phyloP scores from a whole-genome alignment of 1,139 yeast species.

The Zhuliangozyma blackwelliae region DNA sequence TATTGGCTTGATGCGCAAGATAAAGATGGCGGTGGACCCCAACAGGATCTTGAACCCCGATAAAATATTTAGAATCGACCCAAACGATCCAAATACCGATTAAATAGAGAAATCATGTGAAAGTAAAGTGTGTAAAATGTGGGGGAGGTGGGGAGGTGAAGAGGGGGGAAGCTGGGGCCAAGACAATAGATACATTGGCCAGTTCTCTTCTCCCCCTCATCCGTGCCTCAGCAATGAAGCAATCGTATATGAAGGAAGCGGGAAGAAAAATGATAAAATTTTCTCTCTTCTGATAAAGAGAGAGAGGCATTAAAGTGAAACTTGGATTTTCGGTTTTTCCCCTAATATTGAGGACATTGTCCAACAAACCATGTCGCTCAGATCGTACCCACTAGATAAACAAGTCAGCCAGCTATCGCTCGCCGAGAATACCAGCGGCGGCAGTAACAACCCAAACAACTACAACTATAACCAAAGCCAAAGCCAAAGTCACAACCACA shows the following conservation, averaged over 20 bases:
- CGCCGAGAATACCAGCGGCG: conserved; percentile 1
- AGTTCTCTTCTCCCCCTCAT: too few relatives aligned
- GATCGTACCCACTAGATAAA: conserved; percentile 1
- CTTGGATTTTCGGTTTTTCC: too few relatives aligned
- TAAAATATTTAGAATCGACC: conserved; percentile 56
- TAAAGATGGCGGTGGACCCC: conserved; percentile 55
- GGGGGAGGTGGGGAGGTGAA: not conserved
- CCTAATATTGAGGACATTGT: too few relatives aligned
- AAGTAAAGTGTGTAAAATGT: not conserved
- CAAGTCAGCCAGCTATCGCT: conserved; percentile 3
- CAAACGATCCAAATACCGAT: conserved; percentile 35
- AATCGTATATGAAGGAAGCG: too few relatives aligned
- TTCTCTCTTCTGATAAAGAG: too few relatives aligned
- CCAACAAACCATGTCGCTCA: conserved; percentile 1
- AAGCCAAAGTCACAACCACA: conserved; percentile 1
- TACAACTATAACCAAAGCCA: not conserved
- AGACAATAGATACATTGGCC: too few relatives aligned
- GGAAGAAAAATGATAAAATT: too few relatives aligned
- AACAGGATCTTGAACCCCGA: conserved; percentile 56
- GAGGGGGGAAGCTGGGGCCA: too few relatives aligned
- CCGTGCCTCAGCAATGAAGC: too few relatives aligned
- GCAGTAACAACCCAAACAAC: conserved; percentile 1
- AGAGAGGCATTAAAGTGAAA: too few relatives aligned
- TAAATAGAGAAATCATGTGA: conserved; percentile 2
- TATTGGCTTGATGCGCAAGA: conserved; percentile 51